Evolutionary conservation across 1,284 basidiomycete species (phyloP).

Genomic region (Ceratobasidium sp.): DNA sequence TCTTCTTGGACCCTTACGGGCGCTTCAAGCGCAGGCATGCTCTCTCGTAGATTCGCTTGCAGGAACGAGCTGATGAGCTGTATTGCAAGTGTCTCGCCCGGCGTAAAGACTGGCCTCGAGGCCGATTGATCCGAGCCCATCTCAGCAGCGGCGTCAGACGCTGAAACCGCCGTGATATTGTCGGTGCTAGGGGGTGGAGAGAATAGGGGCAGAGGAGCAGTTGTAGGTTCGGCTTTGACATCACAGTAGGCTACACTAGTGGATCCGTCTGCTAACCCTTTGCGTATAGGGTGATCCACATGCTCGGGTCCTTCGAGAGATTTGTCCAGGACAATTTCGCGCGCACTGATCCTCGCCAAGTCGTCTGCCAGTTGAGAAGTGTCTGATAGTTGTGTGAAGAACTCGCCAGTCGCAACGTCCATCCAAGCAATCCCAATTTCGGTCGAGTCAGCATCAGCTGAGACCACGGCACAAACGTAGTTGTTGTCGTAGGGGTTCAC

Average conservation of each 20-base stretch:
- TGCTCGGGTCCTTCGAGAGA: constrained; percentile 57
- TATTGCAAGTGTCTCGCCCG: constrained; percentile 72
- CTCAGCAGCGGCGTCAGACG: constrained; percentile 38
- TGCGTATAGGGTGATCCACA: constrained; percentile 62
- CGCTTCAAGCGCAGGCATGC: constrained; percentile 75
- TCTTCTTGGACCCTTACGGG: constrained; percentile 72
- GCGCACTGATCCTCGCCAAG: constrained; percentile 83
- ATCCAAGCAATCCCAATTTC: constrained; percentile 85
- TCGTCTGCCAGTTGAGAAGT: constrained; percentile 80
- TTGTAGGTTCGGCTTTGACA: constrained; percentile 47
- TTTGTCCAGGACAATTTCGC: constrained; percentile 81
- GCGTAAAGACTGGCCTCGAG: constrained; percentile 52
- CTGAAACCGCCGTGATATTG: constrained; percentile 40
- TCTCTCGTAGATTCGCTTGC: constrained; percentile 78
- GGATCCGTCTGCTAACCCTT: constrained; percentile 64
- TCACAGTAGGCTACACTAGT: constrained; percentile 47
- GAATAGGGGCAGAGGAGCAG: constrained; percentile 49
- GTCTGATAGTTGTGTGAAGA: constrained; percentile 78
- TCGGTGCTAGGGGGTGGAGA: constrained; percentile 25
- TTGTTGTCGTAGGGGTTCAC: constrained; percentile 88
- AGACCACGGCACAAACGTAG: constrained; percentile 80
- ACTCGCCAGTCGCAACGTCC: constrained; percentile 95
- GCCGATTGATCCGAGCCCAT: background rate
- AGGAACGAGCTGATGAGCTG: constrained; percentile 78
- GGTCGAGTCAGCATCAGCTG: constrained; percentile 44